Conservation (phyloP, 192 early-diverging fungal species). For the Backusella circina region DNA sequence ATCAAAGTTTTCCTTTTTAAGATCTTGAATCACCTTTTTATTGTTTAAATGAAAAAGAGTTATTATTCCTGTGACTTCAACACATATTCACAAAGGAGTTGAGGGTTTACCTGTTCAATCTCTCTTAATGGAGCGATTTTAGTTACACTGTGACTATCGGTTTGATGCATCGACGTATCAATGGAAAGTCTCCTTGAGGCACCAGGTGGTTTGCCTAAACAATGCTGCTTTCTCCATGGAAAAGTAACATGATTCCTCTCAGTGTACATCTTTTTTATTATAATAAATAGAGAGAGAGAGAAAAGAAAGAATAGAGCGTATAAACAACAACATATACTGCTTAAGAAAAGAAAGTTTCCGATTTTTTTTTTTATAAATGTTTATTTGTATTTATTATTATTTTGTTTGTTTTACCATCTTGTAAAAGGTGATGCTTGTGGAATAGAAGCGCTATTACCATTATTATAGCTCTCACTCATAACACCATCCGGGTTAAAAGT, state of each 20-base stretch:
- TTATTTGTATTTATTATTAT: neutral
- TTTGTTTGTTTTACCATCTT: neutral
- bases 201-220: slow-evolving; percentile 10
- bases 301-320: neutral
- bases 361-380: neutral
- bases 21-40: neutral
- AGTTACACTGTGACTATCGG: neutral
- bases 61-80: neutral
- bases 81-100: neutral
- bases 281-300: neutral
- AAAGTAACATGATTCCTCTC: neutral
- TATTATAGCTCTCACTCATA: slow-evolving; percentile 44
- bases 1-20: slow-evolving; percentile 24
- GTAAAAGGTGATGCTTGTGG: neutral
- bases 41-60: neutral
- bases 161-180: neutral
- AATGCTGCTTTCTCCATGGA: neutral
- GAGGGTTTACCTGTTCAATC: slow-evolving; percentile 1
- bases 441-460: neutral
- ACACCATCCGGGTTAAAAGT: slow-evolving; percentile 79
- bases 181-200: neutral
- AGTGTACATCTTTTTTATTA: neutral
- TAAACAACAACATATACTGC: neutral
- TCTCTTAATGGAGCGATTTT: slow-evolving; percentile 7
- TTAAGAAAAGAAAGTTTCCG: slow-evolving; percentile 1